Base-by-base conservation (phyloP, 805 yeast species). In the Candida ficus region DNA sequence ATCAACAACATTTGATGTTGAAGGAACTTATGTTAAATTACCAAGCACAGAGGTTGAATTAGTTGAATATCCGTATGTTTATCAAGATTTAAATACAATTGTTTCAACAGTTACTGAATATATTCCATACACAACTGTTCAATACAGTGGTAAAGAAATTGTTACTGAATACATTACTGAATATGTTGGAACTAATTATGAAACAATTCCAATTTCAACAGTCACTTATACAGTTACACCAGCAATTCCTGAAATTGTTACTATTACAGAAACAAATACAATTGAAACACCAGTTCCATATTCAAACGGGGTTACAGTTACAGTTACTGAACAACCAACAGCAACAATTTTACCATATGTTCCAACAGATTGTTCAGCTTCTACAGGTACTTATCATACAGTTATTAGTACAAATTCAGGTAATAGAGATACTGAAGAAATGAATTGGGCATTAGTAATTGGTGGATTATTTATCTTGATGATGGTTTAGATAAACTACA, bases 171-270 rank as follows among this genome's bases (percentile, higher is more conserved):
- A 45, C 25, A 34, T 49, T 30, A 40, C n/a, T n/a, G n/a, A 40
- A n/a, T 39, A 33, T 23, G 43, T 39, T 7, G 38, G 43, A 1
- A 37, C 39, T 10, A 42, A 45, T 5, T 39, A n/a, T n/a, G n/a
- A n/a, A n/a, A n/a, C n/a, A n/a, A n/a, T 23, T 29, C 53, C 56
- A 30, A 33, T 42, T 32, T 41, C 53, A 8, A 50, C 56, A 2
- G 34, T 44, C 16, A 48, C 52, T n/a, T n/a, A n/a, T n/a, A n/a
- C n/a, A n/a, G n/a, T n/a, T n/a, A n/a, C n/a, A n/a, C n/a, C n/a
- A n/a, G n/a, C n/a, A n/a, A n/a, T n/a, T n/a, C n/a, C n/a, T n/a
- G 20, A 21, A 21, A 21, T 41, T 20, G 35, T 16, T 10, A 36
- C 44, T 7, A 26, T 31, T 12, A 23, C 35, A 6, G 23, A 6